Evolutionary conservation across 1,139 yeast genomes (phyloP), one percentile per base, ranked within the genome.

Genomic region (Wickerhamomyces sp.): DNA sequence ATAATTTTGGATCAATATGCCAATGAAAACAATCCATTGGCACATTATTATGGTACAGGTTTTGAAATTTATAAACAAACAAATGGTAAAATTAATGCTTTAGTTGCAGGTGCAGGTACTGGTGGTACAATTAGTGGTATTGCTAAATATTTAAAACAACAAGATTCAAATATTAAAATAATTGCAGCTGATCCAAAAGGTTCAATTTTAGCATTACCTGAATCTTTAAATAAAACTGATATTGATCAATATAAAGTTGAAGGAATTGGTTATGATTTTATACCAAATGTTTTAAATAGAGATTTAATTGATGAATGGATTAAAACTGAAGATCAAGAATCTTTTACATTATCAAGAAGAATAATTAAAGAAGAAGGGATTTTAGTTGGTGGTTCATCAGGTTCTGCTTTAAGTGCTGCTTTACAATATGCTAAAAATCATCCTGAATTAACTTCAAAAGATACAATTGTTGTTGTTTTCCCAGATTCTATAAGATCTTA

Each of bases 101-200:
- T 88, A 43, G 86, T 88, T 48, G 95, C 95, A 39, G 95, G 96
- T 65, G 95, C 95, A 9, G 95, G 95, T 68, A 87, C 95, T 50
- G 95, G 91, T 65, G 91, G 91, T 66, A 84, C 91, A 41, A 80
- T 84, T 58, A 68, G 84, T 39, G 95, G 95, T 70, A 84, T 85
- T 58, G 79, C 94, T 44, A 76, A 74, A 58, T 88, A 84, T 60
- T 74, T 88, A 63, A 86, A 86, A 69, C 88, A 81, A 64, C 77
- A 85, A 66, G 78, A 85, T 66, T 67, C 81, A 34, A 67, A 78
- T 32, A 70, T 88, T 52, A 65, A 73, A 50, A 78, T 88, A 40
- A 75, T 84, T 47, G 95, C 84, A 55, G 95, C 95, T 43, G 95
- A 88, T 68, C 96, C 95, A 42, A 75, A 79, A 58, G 96, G 96